A percentile compares a stretch with the other conserved stretches of the same genome.
These are phyloP conservation scores for Euphorbia tirucalli DNA, from an alignment of 345 rosid species.

Conservation along the genomic window DNA sequence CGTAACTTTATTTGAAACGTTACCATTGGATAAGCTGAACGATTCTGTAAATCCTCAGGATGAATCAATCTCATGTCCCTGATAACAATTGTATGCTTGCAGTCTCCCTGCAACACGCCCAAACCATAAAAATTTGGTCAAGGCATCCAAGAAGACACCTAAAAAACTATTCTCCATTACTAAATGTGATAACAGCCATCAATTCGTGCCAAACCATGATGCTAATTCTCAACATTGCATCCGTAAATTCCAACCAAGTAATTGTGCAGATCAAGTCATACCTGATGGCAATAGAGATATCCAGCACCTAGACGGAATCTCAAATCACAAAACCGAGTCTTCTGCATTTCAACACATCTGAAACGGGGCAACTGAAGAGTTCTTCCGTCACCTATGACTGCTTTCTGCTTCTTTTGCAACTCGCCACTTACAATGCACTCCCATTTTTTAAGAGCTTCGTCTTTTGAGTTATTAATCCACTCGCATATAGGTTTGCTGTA, in stretches of 20 bases:
- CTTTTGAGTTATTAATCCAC: slow-evolving; percentile 71
- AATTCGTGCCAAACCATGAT: neutral
- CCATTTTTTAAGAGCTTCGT: slow-evolving; percentile 72
- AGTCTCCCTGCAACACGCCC: slow-evolving; percentile 56
- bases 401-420: slow-evolving; percentile 51
- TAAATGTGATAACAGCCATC: no score
- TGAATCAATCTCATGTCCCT: slow-evolving; percentile 84
- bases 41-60: slow-evolving; percentile 62
- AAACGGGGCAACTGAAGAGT: slow-evolving; percentile 52
- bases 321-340: slow-evolving; percentile 58
- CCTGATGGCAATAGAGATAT: slow-evolving; percentile 91
- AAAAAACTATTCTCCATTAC: neutral
- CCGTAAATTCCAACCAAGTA: no score
- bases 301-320: slow-evolving; percentile 79
- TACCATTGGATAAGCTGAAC: slow-evolving; percentile 63
- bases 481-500: slow-evolving; percentile 69
- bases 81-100: slow-evolving; percentile 80
- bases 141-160: neutral
- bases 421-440: slow-evolving; percentile 60
- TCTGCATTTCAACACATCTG: slow-evolving; percentile 56
- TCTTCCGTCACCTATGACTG: slow-evolving; percentile 37
- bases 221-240: neutral
- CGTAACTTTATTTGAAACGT: slow-evolving; percentile 48
- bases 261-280: slow-evolving; percentile 17
- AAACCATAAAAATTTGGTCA: neutral